A percentile compares a stretch with the other conserved stretches of the same genome.
These are phyloP conservation scores for Fagus sylvatica DNA, from an alignment of 306 rosid genomes.

Conservation along the genomic window DNA sequence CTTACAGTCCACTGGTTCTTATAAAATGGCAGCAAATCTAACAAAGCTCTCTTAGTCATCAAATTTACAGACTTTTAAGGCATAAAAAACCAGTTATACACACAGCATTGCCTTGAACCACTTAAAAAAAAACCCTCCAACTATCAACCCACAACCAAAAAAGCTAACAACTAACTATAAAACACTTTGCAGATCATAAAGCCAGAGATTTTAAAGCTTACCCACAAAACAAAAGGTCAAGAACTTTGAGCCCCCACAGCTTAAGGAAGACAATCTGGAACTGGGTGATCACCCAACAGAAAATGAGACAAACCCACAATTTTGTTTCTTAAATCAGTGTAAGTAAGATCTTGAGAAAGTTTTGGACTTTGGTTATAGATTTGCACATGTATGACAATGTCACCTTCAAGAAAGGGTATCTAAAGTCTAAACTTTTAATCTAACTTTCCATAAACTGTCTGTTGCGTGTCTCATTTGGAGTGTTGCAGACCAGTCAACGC, in stretches of 20 bases:
- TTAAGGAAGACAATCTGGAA: neutral
- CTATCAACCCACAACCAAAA: slow-evolving; percentile 2
- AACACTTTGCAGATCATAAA: slow-evolving; percentile 1
- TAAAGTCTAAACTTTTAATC: slow-evolving; percentile 6
- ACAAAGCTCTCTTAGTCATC: no score
- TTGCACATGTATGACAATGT: slow-evolving; percentile 21
- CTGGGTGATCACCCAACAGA: neutral
- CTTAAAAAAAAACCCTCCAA: neutral
- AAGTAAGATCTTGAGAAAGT: slow-evolving; percentile 15
- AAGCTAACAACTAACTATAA: neutral
- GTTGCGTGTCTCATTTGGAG: slow-evolving; percentile 22
- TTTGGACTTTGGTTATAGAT: neutral
- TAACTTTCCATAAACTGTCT: neutral
- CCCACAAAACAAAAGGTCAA: slow-evolving; percentile 2
- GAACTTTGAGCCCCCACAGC: neutral
- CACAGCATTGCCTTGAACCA: neutral
- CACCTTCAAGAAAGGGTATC: slow-evolving; percentile 17
- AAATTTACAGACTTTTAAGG: neutral
- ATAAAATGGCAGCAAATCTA: no score
- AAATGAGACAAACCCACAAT: neutral
- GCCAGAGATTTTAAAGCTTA: neutral
- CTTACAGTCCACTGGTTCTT: no score
- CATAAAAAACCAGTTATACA: neutral
- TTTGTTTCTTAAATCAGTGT: slow-evolving; percentile 12
- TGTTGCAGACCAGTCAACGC: slow-evolving; percentile 25